phyloP scores from a whole-genome alignment of 1,284 basidiomycete genomes.

The Volvariella volvacea region DNA sequence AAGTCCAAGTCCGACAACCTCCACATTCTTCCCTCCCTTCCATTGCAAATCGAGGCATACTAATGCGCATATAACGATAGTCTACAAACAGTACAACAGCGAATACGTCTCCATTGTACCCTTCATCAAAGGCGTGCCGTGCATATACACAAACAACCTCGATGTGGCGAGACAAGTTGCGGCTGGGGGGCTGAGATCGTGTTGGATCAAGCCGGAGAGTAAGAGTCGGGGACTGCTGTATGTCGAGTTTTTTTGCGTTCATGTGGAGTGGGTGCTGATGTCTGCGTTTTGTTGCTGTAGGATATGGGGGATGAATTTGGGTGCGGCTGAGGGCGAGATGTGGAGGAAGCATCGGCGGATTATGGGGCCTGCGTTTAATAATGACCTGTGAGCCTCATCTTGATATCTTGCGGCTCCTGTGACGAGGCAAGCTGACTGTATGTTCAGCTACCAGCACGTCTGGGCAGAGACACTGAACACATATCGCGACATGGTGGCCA shows the following conservation, averaged over 20 bases:
- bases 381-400: constrained; percentile 28
- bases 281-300: constrained; percentile 23
- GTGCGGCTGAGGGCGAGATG: constrained; percentile 33
- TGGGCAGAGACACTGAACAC: constrained; percentile 35
- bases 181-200: constrained; percentile 28
- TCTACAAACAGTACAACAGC: constrained; percentile 28
- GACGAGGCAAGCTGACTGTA: not conserved
- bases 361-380: constrained; percentile 43
- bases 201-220: constrained; percentile 33
- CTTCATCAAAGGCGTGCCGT: constrained; percentile 29
- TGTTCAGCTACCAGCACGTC: constrained; percentile 34
- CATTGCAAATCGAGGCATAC: no score
- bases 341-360: constrained; percentile 46
- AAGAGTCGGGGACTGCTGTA: constrained; percentile 27
- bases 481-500: constrained; percentile 37
- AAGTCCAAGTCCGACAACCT: not conserved
- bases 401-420: not conserved
- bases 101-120: constrained; percentile 42
- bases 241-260: constrained; percentile 9
- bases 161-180: constrained; percentile 42
- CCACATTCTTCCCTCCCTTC: no score
- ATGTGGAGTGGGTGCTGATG: constrained; percentile 4
- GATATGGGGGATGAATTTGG: constrained; percentile 40
- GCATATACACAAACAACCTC: constrained; percentile 39
- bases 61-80: constrained; percentile 16